Evolutionary conservation across 768 basidiomycete species (phyloP), one percentile per base, ranked within the genome.

Genomic region (Trichaptum fuscoviolaceum): DNA sequence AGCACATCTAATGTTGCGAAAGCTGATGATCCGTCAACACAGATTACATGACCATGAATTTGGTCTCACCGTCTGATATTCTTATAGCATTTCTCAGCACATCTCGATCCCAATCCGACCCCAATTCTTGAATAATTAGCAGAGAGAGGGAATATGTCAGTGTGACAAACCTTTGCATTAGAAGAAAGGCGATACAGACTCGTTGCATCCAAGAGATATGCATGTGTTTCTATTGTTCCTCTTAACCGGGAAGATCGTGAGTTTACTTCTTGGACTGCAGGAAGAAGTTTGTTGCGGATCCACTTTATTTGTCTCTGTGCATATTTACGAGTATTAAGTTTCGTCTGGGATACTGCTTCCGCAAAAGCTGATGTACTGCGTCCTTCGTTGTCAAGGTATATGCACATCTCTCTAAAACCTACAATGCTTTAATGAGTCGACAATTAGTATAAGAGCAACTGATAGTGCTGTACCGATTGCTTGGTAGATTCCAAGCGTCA

Each of bases 351-450:
- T 7, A 92, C 77, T 0, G 90, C 91, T 17, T 78, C 77, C 3
- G 76, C 67, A 71, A 89, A 91, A 15, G 77, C 72, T 63, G 77
- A 70, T 68, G 79, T 73, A 57, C 81, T 73, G 2, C 76, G 76
- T 17, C 79, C 71, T 9, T 81, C 70, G 15, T 80, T 75, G n/a
- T 78, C 77, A 27, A 94, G 78, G 75, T 91, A 89, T 25, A 80
- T 73, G 68, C 87, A 80, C 72, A 99, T 98, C 77, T 98, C 96
- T 74, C 90, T 94, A 79, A 92, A 99, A 6, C 97, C 96, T 98
- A 52, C 20, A 25, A 12, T 36, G 69, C 57, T 63, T 58, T 73
- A 68, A n/a, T 59, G 52, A 57, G 35, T 23, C 26, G 23, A 59
- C 30, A 30, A 20, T 36, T 35, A 26, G 34, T 9, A 62, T 64